Evolutionary conservation across 495 filamentous ascomycete genomes (phyloP).

Genomic region (Filosporella fistucella): DNA sequence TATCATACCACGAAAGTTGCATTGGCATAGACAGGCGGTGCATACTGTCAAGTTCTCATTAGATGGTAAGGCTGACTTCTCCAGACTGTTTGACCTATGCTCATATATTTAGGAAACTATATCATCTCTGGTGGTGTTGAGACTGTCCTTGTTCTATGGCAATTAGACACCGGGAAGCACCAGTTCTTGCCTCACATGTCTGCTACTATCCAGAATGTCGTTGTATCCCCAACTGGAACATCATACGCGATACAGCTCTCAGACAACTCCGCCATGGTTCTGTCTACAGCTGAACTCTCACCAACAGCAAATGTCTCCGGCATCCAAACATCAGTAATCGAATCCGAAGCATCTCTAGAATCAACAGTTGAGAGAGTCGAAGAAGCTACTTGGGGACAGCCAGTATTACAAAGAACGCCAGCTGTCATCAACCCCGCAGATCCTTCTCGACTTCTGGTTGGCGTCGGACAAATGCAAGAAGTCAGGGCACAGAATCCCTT

Average conservation of each 20-base stretch:
- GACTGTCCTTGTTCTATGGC: conserved; percentile 91
- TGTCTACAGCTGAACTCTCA: conserved; percentile 83
- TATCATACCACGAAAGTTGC: conserved; percentile 46
- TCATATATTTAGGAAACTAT: conserved; percentile 70
- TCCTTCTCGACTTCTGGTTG: conserved; percentile 54
- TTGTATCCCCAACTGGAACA: conserved; percentile 71
- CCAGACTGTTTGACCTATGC: background rate
- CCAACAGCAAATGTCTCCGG: conserved; percentile 78
- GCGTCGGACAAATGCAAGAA: conserved; percentile 40
- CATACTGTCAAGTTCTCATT: conserved; percentile 78
- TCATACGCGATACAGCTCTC: conserved; percentile 79
- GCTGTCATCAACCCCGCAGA: conserved; percentile 52
- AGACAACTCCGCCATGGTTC: conserved; percentile 83
- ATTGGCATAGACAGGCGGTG: conserved; percentile 89
- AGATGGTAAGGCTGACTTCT: conserved; percentile 64
- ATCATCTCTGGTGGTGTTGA: conserved; percentile 89
- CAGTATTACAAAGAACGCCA: conserved; percentile 35
- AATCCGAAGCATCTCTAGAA: conserved; percentile 11
- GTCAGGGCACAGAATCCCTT: conserved; percentile 25
- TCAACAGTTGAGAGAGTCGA: conserved; percentile 14
- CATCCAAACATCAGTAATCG: conserved; percentile 53
- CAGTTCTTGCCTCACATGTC: conserved; percentile 85
- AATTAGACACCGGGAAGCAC: conserved; percentile 76
- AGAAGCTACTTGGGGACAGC: conserved; percentile 34
- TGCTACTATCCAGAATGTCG: conserved; percentile 74